Evolutionary conservation across 805 yeast genomes (phyloP), one percentile per base, ranked within the genome.

Genomic region (Lipomyces lipofer): DNA sequence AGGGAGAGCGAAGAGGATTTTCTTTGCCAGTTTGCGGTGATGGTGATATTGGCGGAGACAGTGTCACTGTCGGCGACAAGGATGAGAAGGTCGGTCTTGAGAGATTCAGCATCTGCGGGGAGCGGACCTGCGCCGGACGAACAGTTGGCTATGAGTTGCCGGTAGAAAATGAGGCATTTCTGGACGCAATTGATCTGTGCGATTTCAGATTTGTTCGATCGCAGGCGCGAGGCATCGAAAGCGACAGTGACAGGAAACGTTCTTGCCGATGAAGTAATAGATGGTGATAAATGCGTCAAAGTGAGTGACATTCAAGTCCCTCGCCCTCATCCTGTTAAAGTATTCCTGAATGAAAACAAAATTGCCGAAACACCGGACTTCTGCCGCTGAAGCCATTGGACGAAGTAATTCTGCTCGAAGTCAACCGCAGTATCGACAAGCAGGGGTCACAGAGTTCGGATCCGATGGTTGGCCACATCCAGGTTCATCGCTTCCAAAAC

Each of bases 381-480:
- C 57, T 81, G 76, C 22, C 51, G 52, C 21, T 51, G 49, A 22
- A 58, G 51, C n/a, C 59, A 50, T 58, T 76, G 80, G 51, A 73
- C 73, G 67, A 85, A 88, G 71, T 89, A 89, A 68, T 88, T 95
- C 64, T 83, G 83, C 72, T 91, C 98, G 66, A 91, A 88, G 56
- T 86, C 91, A 9, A 86, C 85, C 1, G 96, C 94, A 33, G 94
- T 87, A 64, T 88, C 90, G 54, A 89, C 81, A 45, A 92, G 75
- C 1, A 86, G 85, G 1, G 96, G 95, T 64, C 97, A 78, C 50
- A 90, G 74, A 19, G 88, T 82, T 62, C 96, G 78, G 51, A 92
- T 88, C 71, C 90, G 97, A 67, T 91, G 96, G 71, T 91, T 91
- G 13, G 97, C 96, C 52, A 90, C 94, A 67, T 92, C 97, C 58